Evolutionary conservation across 2,329 filamentous ascomycete genomes (phyloP), one percentile per base, ranked within the genome.

Genomic region (Neonectria hederae): DNA sequence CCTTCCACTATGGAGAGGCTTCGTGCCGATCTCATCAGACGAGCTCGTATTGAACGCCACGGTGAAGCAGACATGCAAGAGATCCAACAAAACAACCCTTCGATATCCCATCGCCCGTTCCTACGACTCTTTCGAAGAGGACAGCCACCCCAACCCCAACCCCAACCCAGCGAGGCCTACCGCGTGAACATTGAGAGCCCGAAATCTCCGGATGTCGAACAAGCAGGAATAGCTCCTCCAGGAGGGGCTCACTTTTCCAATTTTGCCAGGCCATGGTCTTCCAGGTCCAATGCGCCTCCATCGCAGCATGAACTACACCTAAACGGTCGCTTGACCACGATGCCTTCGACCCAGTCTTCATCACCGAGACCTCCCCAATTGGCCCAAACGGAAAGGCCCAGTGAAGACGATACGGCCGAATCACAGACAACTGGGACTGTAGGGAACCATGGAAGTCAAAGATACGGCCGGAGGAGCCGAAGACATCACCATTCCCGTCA

Each of bases 141-240:
- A 40, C 65, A 69, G 43, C 66, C 67, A 35, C 56, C 53, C n/a
- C 38, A 21, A 48, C 58, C 53, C n/a, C 38, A 21, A 48, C 58
- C 68, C 49, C 65, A 59, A 19, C 61, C 65, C 11, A 49, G 54
- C 38, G 63, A 68, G 32, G 35, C 64, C 9, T 68, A 69, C 5
- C 66, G 67, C 17, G 67, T 74, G 22, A 76, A 76, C 26, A 63
- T 72, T 19, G 78, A 82, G 51, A 83, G 80, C 21, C 83, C 84
- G 35, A 87, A 87, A 70, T 81, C 82, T 1, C 82, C 84, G 2
- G 76, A 59, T 40, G 24, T 43, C 38, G n/a, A 45, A 21, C 51
- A 59, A 30, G 55, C 38, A 24, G 42, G 35, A 19, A 5, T 43
- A 28, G 10, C 32, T 13, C 51, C 40, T 22, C 35, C 48, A 26